Evolutionary conservation across 129 eudicot species (phyloP).

Genomic region (Pittosporum tobira): DNA sequence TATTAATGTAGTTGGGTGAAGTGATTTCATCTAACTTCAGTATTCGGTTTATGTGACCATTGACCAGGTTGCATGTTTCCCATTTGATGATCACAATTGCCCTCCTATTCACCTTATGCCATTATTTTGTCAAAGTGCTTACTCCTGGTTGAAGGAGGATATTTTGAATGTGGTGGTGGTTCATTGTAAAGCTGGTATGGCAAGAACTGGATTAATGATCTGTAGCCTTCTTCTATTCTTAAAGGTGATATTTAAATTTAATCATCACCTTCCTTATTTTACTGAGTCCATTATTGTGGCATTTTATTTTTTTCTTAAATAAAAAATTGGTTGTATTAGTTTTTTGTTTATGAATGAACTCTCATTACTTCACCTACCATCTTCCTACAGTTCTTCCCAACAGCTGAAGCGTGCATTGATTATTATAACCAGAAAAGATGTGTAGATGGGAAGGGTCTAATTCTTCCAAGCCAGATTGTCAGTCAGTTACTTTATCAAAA

Average conservation of each 20-base stretch:
- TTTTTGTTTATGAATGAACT: conserved; percentile 2
- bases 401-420: conserved; percentile 81
- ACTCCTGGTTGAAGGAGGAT: conserved; percentile 83
- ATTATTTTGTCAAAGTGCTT: conserved; percentile 84
- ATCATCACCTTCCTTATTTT: neutral
- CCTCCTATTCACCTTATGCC: conserved; percentile 89
- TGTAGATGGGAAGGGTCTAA: conserved; percentile 83
- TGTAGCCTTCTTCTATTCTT: conserved; percentile 83
- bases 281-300: neutral
- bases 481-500: conserved; percentile 28
- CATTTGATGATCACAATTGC: conserved; percentile 89
- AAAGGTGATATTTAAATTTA: conserved; percentile 42
- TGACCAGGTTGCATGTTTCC: conserved; percentile 88
- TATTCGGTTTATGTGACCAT: conserved; percentile 14
- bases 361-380: conserved; percentile 3
- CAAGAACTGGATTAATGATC: conserved; percentile 94
- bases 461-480: conserved; percentile 94
- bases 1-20: conserved; percentile 7
- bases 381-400: conserved; percentile 64
- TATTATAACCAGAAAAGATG: conserved; percentile 91
- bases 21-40: conserved; percentile 23
- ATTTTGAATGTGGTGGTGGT: conserved; percentile 85
- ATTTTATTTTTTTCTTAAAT: neutral
- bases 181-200: conserved; percentile 97
- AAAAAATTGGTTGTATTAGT: neutral